Conservation (phyloP, 345 rosid genomes). For the Carallia brachiata region DNA sequence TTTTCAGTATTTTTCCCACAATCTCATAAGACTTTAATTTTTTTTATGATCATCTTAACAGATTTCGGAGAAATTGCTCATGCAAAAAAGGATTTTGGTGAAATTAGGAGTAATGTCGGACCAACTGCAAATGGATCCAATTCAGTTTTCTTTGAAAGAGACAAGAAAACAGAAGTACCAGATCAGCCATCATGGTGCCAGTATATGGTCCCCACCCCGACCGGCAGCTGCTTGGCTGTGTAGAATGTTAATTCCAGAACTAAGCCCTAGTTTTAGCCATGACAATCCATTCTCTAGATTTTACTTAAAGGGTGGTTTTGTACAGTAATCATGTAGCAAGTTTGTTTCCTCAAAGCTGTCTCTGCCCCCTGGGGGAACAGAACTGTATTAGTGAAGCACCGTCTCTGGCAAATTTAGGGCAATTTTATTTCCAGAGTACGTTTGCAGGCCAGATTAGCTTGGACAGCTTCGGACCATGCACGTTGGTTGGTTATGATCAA, state of each 20-base stretch:
- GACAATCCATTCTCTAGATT: neutral
- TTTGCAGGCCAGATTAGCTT: neutral
- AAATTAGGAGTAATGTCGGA: neutral
- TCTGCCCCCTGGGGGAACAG: neutral
- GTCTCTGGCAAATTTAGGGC: neutral
- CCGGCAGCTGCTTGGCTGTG: neutral
- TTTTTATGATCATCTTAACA: conserved; percentile 1
- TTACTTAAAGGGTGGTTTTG: neutral
- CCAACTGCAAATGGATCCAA: conserved; percentile 9
- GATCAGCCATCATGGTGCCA: neutral
- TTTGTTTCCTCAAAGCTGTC: neutral
- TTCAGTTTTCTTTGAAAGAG: neutral
- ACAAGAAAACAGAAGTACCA: conserved; percentile 1
- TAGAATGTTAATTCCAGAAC: neutral
- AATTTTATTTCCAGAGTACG: neutral
- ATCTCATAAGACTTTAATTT: neutral
- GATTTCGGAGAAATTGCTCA: conserved; percentile 15
- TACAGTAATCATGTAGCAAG: neutral
- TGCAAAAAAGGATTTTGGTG: conserved; percentile 9
- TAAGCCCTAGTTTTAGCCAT: neutral
- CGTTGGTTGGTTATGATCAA: neutral
- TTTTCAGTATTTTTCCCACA: neutral
- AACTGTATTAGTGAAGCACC: neutral
- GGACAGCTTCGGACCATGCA: neutral
- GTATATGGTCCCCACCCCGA: neutral